phyloP scores from a whole-genome alignment of 345 rosid species.

The Clausena lansium region DNA sequence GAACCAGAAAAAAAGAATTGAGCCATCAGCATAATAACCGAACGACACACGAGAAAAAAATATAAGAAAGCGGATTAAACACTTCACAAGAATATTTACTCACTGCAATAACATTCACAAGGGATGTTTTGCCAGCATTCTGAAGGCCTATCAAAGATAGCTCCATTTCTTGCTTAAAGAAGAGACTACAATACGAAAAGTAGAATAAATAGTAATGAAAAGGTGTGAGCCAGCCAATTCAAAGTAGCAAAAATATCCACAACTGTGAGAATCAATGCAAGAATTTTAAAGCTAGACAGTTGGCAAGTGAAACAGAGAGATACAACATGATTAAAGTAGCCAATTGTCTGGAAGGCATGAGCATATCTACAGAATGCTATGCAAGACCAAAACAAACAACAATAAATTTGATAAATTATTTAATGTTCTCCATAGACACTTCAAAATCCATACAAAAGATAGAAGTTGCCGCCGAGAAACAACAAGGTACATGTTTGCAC shows the following conservation, averaged over 20 bases:
- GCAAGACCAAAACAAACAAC: background rate
- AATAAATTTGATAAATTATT: background rate
- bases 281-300: background rate
- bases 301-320: background rate
- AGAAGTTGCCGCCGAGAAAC: background rate
- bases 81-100: constrained; percentile 24
- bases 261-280: background rate
- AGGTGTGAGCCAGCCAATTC: background rate
- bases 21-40: constrained; percentile 21
- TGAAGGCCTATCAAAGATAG: constrained; percentile 68
- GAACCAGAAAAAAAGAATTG: constrained; percentile 13
- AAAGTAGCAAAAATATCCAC: background rate
- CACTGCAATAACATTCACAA: constrained; percentile 65
- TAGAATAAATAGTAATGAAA: background rate
- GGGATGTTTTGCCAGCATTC: constrained; percentile 75
- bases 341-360: too few species aligned
- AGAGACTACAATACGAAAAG: constrained; percentile 34
- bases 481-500: background rate
- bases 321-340: background rate
- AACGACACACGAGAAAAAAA: constrained; percentile 4
- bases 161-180: constrained; percentile 75
- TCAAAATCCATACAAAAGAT: background rate
- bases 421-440: background rate
- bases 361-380: background rate
- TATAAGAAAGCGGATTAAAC: background rate